Evolutionary conservation across 495 filamentous ascomycete genomes (phyloP).

Genomic region (Penicillium bovifimosum): DNA sequence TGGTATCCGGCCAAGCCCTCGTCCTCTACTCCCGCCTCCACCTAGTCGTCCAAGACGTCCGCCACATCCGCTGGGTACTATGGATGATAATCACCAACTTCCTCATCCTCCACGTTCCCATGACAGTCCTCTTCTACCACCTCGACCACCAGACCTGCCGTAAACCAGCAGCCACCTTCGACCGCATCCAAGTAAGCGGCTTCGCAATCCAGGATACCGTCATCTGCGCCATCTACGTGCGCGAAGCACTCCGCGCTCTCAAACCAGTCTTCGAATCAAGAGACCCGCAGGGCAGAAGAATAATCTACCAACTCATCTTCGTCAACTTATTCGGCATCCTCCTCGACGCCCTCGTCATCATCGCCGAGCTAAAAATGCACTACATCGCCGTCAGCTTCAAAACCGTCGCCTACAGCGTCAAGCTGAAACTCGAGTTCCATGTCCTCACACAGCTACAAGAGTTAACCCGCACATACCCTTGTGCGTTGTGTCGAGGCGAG

Average conservation of each 20-base stretch:
- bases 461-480: conserved; percentile 10
- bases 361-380: conserved; percentile 42
- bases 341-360: conserved; percentile 46
- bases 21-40: conserved; percentile 63
- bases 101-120: conserved; percentile 42
- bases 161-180: conserved; percentile 37
- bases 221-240: conserved; percentile 52
- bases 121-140: conserved; percentile 45
- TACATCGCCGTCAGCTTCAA: conserved; percentile 45
- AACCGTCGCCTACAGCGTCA: conserved; percentile 52
- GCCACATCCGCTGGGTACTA: conserved; percentile 37
- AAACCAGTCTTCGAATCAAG: conserved; percentile 13
- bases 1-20: conserved; percentile 59
- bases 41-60: conserved; percentile 37
- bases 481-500: conserved; percentile 1
- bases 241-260: conserved; percentile 33
- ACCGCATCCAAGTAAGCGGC: conserved; percentile 49
- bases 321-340: conserved; percentile 49
- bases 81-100: conserved; percentile 52
- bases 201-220: conserved; percentile 54
- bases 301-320: conserved; percentile 45
- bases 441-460: conserved; percentile 33
- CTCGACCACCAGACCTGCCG: conserved; percentile 19
- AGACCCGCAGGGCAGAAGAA: conserved; percentile 30
- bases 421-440: conserved; percentile 57